Evolutionary conservation across 306 rosid genomes (phyloP).

Genomic region (Prunus mira): DNA sequence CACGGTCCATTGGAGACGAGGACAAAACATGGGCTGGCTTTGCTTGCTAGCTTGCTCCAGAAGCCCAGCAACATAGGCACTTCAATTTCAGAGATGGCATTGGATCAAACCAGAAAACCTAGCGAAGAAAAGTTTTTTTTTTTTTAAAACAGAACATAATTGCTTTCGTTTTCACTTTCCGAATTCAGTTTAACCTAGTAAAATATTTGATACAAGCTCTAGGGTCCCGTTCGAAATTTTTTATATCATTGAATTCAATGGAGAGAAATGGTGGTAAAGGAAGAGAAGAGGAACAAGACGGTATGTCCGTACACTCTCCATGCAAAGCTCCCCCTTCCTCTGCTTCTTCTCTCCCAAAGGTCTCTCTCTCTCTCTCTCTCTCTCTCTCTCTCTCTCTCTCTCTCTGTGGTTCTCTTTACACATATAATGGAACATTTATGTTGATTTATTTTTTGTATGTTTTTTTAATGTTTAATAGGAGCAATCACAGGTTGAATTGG

Average conservation of each 20-base stretch:
- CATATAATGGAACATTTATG: neutral
- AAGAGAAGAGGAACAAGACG: slow-evolving; percentile 93
- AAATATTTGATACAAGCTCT: neutral
- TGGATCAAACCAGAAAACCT: slow-evolving; percentile 47
- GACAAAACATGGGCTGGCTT: neutral
- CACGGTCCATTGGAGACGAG: neutral
- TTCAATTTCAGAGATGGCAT: neutral
- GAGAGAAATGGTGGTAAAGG: slow-evolving; percentile 60
- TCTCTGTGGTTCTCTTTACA: neutral
- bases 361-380: slow-evolving; percentile 28
- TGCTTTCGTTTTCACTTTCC: slow-evolving; percentile 14
- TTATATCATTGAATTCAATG: slow-evolving; percentile 24
- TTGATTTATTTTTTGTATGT: neutral
- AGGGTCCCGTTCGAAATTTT: neutral
- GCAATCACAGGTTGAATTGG: slow-evolving; percentile 81
- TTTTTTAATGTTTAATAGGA: slow-evolving; percentile 46
- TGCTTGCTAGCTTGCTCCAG: neutral
- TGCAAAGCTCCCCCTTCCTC: slow-evolving; percentile 98
- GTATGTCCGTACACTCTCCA: slow-evolving; percentile 91
- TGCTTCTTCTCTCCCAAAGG: slow-evolving; percentile 90
- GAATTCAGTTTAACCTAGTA: neutral
- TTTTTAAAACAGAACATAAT: neutral
- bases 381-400: slow-evolving; percentile 21
- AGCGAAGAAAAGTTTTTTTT: slow-evolving; percentile 4
- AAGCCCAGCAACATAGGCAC: neutral